phyloP scores from a whole-genome alignment of 768 basidiomycete genomes.

The Pleurotus tuber-regium region DNA sequence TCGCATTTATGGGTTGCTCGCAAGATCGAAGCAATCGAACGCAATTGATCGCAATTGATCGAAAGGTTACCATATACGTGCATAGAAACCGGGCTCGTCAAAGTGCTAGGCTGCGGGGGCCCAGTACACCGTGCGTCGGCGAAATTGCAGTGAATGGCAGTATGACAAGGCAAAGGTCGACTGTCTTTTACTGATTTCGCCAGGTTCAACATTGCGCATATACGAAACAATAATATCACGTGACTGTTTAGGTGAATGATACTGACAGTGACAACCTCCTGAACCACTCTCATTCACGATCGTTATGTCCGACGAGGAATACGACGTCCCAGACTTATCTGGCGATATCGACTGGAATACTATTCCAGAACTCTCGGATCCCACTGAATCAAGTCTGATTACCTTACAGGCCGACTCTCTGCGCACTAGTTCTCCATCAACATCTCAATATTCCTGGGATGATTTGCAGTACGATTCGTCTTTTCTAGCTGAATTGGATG shows the following conservation, averaged over 20 bases:
- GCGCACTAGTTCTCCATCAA: conserved; percentile 14
- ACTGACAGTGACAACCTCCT: neutral
- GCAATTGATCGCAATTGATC: no score
- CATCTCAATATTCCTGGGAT: conserved; percentile 24
- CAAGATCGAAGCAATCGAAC: no score
- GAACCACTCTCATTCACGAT: neutral
- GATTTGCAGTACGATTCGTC: conserved; percentile 30
- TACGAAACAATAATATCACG: no score
- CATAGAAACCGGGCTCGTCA: no score
- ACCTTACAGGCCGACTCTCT: conserved; percentile 11
- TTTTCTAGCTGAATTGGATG: conserved; percentile 43
- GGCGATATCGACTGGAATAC: conserved; percentile 47
- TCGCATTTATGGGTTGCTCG: no score
- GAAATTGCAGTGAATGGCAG: no score
- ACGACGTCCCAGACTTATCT: conserved; percentile 51
- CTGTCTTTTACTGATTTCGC: no score
- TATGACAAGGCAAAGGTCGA: no score
- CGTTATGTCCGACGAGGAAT: conserved; percentile 45
- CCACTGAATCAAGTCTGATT: neutral
- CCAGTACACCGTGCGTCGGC: no score
- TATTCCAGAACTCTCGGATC: conserved; percentile 7
- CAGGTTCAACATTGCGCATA: no score
- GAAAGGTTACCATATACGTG: no score
- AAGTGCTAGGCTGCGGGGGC: no score
- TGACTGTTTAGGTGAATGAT: neutral